Evolutionary conservation across 2,329 filamentous ascomycete genomes (phyloP), one percentile per base, ranked within the genome.

Genomic region (Nemania serpens): DNA sequence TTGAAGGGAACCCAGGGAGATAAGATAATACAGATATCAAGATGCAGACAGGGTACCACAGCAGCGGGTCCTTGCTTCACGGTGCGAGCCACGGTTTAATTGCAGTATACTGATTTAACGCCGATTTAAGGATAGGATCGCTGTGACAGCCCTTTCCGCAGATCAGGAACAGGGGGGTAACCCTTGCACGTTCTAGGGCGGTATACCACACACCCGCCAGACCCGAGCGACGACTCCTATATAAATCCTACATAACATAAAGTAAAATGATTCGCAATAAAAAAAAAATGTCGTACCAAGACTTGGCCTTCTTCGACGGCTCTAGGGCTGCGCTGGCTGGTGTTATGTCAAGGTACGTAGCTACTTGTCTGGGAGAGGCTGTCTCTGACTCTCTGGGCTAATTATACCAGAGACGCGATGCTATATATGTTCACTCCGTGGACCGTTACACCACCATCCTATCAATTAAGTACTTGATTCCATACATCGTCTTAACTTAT

Each of bases 151-250:
- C 12, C 17, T 34, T 20, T 57, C 49, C 61, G 61, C 49, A 58
- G 51, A 63, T 59, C 61, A 50, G 60, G 45, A 58, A 46, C 58
- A 63, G 42, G 58, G 61, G 47, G 34, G 9, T 42, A 5, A 3
- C 39, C 51, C 51, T 25, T 34, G 29, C 10, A 11, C 42, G 29
- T 33, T 13, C 9, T 2, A 17, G 6, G 17, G 9, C 2, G 15
- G 25, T 17, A 10, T 18, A 10, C 9, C 25, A 60, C 61, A 63
- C 61, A 61, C 58, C 25, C 51, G 11, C 41, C 22, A 33, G 55
- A 56, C 46, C 34, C 18, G 13, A 20, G 22, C 33, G 36, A 20
- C 20, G 15, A 29, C 29, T n/a, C 34, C 25, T 25, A 10, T 2
- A 33, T 7, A 36, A n/a, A n/a, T n/a, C n/a, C n/a, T 2, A 25